Conservation (phyloP, 2,329 filamentous ascomycete species). For the Zasmidium citrigriseum region DNA sequence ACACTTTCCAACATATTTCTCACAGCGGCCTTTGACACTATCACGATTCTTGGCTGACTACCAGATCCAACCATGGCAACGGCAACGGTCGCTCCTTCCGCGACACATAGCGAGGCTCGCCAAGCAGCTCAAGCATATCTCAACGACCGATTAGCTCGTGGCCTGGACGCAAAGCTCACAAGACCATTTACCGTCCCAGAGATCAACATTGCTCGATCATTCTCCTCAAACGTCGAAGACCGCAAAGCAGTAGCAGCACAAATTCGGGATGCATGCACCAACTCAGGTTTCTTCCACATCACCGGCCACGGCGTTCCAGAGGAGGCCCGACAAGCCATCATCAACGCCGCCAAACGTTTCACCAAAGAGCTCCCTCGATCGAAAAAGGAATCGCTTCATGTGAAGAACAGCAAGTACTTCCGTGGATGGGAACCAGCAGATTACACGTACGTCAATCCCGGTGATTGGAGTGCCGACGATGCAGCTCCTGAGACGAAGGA, state of each 20-base stretch:
- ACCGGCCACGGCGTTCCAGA: constrained; percentile 39
- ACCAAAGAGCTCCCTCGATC: constrained; percentile 33
- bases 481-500: constrained; percentile 42
- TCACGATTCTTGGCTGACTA: background rate
- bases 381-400: constrained; percentile 42
- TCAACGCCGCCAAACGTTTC: constrained; percentile 41
- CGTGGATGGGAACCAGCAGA: constrained; percentile 46
- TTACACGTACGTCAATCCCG: constrained; percentile 43
- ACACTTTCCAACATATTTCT: background rate
- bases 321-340: constrained; percentile 31
- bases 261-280: constrained; percentile 41
- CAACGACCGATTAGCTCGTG: constrained; percentile 34
- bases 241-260: constrained; percentile 40
- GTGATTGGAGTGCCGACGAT: constrained; percentile 26
- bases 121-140: constrained; percentile 36
- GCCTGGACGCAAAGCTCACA: constrained; percentile 9
- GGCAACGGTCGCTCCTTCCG: constrained; percentile 10
- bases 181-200: constrained; percentile 38
- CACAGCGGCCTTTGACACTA: background rate
- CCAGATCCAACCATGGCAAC: constrained; percentile 12
- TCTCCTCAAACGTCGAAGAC: constrained; percentile 34
- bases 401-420: constrained; percentile 41
- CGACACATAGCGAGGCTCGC: constrained; percentile 36
- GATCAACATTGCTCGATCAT: constrained; percentile 41
- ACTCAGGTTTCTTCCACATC: constrained; percentile 45